These are phyloP conservation scores for Alternaria arborescens DNA, from an alignment of 2,329 filamentous ascomycete species.

Conservation along the genomic window DNA sequence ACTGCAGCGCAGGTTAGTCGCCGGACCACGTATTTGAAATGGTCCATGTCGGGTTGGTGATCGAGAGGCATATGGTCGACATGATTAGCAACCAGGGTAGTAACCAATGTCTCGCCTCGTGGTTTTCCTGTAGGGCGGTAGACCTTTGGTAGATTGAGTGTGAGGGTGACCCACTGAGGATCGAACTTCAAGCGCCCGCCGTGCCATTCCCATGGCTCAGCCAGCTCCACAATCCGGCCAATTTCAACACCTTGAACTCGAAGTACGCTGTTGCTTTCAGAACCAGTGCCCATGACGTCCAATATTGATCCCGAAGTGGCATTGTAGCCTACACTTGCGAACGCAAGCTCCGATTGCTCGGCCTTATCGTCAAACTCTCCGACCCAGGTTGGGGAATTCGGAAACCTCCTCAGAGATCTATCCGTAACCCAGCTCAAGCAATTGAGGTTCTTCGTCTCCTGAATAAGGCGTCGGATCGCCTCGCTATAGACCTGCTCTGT, in stretches of 20 bases:
- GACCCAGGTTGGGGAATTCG: not conserved
- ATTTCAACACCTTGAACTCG: not conserved
- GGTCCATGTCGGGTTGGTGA: not conserved
- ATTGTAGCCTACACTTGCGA: not conserved
- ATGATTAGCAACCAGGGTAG: slow-evolving; percentile 3
- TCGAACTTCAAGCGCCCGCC: not conserved
- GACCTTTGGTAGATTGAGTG: not conserved
- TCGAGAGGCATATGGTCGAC: not conserved
- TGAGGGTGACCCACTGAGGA: slow-evolving; percentile 4
- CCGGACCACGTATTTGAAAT: not conserved
- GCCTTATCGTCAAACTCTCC: slow-evolving; percentile 5
- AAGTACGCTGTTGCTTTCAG: not conserved
- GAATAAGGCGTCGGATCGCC: not conserved
- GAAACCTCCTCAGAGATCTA: not conserved
- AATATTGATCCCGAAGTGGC: not conserved
- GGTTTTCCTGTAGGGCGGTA: not conserved
- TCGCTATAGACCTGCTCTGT: not conserved
- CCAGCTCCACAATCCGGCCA: not conserved
- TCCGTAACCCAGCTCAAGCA: slow-evolving; percentile 6
- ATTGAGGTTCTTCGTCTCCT: slow-evolving; percentile 1
- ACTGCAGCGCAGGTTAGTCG: not conserved
- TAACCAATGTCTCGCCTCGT: not conserved
- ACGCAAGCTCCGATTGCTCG: slow-evolving; percentile 8
- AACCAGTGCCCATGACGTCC: not conserved
- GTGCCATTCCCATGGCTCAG: slow-evolving; percentile 3